Base-by-base conservation (phyloP, 2,329 filamentous ascomycete species). In the Coniochaeta ligniaria region DNA sequence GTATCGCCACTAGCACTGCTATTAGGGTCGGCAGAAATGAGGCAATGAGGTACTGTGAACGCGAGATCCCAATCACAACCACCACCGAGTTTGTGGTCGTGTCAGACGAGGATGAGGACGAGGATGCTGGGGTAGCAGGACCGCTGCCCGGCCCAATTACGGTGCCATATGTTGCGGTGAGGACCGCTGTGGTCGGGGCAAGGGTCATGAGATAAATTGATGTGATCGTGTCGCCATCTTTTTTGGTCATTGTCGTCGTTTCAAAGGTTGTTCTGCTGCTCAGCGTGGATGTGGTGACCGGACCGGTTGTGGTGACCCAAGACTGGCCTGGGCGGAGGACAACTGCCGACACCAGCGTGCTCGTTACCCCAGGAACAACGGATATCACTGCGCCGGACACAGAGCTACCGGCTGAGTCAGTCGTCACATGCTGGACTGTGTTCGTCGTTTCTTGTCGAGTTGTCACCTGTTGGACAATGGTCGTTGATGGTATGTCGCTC, bases 11-110 rank as follows among this genome's bases (percentile, higher is more conserved):
- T 11, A 61, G 17, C 8, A 52, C 47, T 26, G 60, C 60, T 8
- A 62, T 28, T 6, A 62, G 6, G 2, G 58, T 58, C 11, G 60
- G 58, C 24, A 62, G 54, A 45, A 62, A 62, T 20, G 60, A 55
- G 28, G 41, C 58, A 16, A 28, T 17, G 24, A 62, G 43, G 54
- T 62, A 62, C 22, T 38, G 47, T 24, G 52, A 56, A 56, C 45
- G 28, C 5, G 31, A 35, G n/a, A 57, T 57, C 12, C 54, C 54
- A 12, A 14, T n/a, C 22, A 57, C 33, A 12, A 35, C 11, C 9
- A 52, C 47, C 24, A 28, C 14, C n/a, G 24, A 52, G 47, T 52
- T 52, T 6, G 43, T 12, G 47, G 24, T 17, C 24, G 24, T 52
- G 22, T 52, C 47, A n/a, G 47, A 28, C 3, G 47, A 28, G n/a